These are phyloP conservation scores for Fusarium palustre DNA, from an alignment of 2,329 filamentous ascomycete species.

Conservation along the genomic window DNA sequence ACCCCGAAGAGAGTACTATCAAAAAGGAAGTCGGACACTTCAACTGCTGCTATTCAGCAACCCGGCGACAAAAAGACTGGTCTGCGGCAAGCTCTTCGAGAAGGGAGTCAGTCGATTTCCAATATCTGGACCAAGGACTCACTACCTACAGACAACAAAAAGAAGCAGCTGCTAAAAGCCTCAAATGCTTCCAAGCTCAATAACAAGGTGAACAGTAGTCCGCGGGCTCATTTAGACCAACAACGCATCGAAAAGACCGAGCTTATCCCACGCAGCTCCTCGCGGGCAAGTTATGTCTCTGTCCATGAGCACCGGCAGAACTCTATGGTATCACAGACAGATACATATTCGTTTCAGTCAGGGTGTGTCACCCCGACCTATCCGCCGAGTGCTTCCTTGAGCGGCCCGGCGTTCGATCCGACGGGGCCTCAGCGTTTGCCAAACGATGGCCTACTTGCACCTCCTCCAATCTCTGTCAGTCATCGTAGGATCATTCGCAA, in stretches of 20 bases:
- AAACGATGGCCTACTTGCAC: conserved; percentile 26
- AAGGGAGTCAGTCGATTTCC: conserved; percentile 60
- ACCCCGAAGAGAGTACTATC: conserved; percentile 25
- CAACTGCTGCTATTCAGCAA: conserved; percentile 24
- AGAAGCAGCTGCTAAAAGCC: conserved; percentile 44
- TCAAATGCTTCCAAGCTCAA: conserved; percentile 26
- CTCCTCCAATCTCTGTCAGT: conserved; percentile 38
- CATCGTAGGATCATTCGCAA: conserved; percentile 49
- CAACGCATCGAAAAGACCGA: conserved; percentile 43
- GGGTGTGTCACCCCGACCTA: conserved; percentile 58
- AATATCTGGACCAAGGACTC: conserved; percentile 64
- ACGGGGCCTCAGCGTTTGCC: conserved; percentile 33
- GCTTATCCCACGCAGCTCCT: conserved; percentile 55
- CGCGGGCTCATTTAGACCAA: conserved; percentile 14
- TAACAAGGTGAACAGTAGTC: conserved; percentile 12
- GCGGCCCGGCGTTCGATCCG: conserved; percentile 44
- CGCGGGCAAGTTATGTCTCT: conserved; percentile 62
- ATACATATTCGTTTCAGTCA: conserved; percentile 65
- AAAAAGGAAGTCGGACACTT: conserved; percentile 44
- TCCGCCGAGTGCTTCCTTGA: conserved; percentile 55
- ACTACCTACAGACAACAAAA: conserved; percentile 43
- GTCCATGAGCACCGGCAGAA: conserved; percentile 64
- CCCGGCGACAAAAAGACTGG: conserved; percentile 58
- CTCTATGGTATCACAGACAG: conserved; percentile 67
- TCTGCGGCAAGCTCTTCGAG: conserved; percentile 65